Base-by-base conservation (phyloP, 2,329 filamentous ascomycete species). In the Lecanicillium sp. region DNA sequence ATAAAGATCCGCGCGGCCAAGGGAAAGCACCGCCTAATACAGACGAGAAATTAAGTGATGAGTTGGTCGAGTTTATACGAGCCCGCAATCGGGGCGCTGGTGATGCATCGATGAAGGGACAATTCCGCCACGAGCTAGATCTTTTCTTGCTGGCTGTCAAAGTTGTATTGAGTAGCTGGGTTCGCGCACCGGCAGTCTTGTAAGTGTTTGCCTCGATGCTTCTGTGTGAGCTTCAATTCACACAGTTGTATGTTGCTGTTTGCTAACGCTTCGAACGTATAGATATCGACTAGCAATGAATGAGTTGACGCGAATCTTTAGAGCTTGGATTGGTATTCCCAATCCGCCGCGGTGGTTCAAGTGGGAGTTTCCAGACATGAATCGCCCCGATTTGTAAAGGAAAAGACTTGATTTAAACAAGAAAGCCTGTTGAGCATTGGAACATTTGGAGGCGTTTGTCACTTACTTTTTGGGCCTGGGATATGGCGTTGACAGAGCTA, bases 11-110 rank as follows among this genome's bases (percentile, higher is more conserved):
- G 3, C 35, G 42, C 14, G 49, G 49, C 31, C 33, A 48, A 49
- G 16, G 27, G n/a, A 17, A 29, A 42, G 9, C 32, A 20, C 35
- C 30, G 12, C 4, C 38, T 30, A 38, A 35, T 12, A 33, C 43
- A 48, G 11, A 53, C 65, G 56, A 56, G 4, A 61, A 68, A 7
- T 31, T 38, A 9, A 9, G 29, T 33, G 29, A 44, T 43, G 35
- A 42, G 14, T 8, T 43, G 37, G 32, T 43, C 11, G 37, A 36
- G 3, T 33, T 43, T 4, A 43, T 43, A 12, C 31, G 37, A 29
- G 32, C 29, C 8, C 14, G 22, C 8, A 43, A 43, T 9, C 37
- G 31, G 9, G 40, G 36, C 1, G 13, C 37, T 7, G 18, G n/a
- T 12, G 29, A 20, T n/a, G 33, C 36, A 9, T 33, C 28, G 16